phyloP scores from a whole-genome alignment of 306 rosid genomes.

The Sesbania bispinosa region DNA sequence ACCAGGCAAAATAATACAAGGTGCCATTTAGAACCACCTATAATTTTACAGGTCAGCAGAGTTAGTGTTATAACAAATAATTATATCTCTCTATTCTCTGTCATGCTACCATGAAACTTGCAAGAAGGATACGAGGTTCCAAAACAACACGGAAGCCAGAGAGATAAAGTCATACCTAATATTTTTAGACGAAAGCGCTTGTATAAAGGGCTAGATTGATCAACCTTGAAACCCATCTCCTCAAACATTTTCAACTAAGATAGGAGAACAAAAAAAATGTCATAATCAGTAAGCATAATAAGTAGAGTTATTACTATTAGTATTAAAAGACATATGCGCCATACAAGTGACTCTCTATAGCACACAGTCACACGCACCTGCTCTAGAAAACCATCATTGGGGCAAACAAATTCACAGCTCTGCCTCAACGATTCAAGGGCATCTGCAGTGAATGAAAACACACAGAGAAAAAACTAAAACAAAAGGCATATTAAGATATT shows the following conservation, averaged over 20 bases:
- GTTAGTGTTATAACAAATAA: neutral
- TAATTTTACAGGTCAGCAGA: neutral
- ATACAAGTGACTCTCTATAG: no score
- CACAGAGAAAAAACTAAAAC: neutral
- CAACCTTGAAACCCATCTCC: slow-evolving; percentile 91
- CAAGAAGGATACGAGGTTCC: no score
- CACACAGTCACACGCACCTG: slow-evolving; percentile 63
- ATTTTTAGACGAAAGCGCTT: slow-evolving; percentile 74
- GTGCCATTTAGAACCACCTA: neutral
- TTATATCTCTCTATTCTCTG: neutral
- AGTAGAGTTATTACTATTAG: no score
- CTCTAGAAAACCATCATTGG: slow-evolving; percentile 92
- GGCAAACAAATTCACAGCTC: slow-evolving; percentile 82
- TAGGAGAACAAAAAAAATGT: neutral
- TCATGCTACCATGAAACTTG: no score
- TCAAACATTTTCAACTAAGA: slow-evolving; percentile 80
- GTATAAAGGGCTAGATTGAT: slow-evolving; percentile 64
- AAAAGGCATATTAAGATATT: neutral
- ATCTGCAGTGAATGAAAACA: slow-evolving; percentile 46
- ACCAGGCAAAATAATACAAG: neutral
- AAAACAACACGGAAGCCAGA: neutral
- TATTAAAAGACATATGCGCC: neutral
- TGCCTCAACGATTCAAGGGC: slow-evolving; percentile 77
- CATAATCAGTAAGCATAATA: neutral
- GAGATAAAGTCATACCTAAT: slow-evolving; percentile 51